Evolutionary conservation across 1,284 basidiomycete genomes (phyloP), one percentile per base, ranked within the genome.

Genomic region (Hortiboletus rubellus): DNA sequence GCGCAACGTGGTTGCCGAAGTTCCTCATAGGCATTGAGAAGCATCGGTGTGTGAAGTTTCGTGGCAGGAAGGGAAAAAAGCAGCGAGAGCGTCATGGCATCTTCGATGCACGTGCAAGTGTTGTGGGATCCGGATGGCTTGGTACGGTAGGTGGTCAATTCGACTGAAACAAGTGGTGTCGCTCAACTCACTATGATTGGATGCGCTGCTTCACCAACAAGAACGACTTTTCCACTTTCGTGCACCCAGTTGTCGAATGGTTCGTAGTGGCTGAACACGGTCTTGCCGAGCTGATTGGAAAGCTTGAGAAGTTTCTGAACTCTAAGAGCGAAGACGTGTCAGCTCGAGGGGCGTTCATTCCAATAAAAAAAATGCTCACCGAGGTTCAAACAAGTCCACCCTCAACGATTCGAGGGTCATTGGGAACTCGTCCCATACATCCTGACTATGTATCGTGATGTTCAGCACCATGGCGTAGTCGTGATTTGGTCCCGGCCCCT

Each of bases 121-220:
- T 72, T 74, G 54, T 77, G 72, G 17, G 76, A 70, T 33, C 73
- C 72, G n/a, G 66, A 75, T 47, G 74, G 79, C 79, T 77, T 60
- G 33, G 15, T 7, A 31, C 14, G 27, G 27, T 36, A 18, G 3
- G 30, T 40, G 31, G 37, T 45, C 24, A 7, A 31, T 14, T 27
- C 9, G 22, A 42, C 31, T 15, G 60, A 45, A 46, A 61, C 11
- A 17, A 43, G 24, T 1, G 44, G 42, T 27, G 14, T 43, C 11
- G 44, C 64, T 46, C 18, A 8, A 55, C 62, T 66, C 51, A 79
- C 79, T 49, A 78, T 67, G 57, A 80, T 70, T 3, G 82, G 80
- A 65, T 83, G 82, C 27, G 79, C 81, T 1, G 82, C 76, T 65
- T 83, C 79, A 31, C 82, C 82, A 11, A 82, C 68, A 2, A 83